Evolutionary conservation across 371 early-diverging fungal species (phyloP), one percentile per base, ranked within the genome.

Genomic region (Haplosporangium sp.): DNA sequence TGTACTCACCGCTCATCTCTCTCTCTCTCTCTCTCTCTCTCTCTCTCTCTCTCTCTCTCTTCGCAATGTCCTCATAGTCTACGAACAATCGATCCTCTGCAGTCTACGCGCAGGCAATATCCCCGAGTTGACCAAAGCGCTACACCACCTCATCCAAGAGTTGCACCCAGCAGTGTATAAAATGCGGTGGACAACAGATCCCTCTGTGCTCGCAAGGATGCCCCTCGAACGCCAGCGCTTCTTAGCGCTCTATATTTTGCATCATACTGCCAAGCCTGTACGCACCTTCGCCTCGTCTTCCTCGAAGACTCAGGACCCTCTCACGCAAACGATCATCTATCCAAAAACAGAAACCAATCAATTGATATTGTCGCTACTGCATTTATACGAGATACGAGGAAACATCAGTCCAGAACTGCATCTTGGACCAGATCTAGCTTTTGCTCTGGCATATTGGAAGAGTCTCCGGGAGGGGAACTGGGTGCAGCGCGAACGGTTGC

Each of bases 111-210:
- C 80, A 40, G 59, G 61, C 8, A 68, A 73, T 52, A 69, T 68
- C 53, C 80, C 80, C 36, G 80, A 79, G 66, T 36, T 79, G 62
- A 79, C 73, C 36, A 79, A 79, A 20, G 73, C 73, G 12, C 58
- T 77, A 14, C 59, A 71, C 45, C 64, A 72, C 23, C 72, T 77
- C 7, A 64, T 77, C 13, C 72, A 77, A 45, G 67, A 72, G 10
- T 29, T 77, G 2, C 72, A 77, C 13, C 72, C 77, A 29, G 54
- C 20, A 9, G 64, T 54, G 18, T 64, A 77, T 41, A 59, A 9
- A 14, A 13, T 41, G 20, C n/a, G 3, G 14, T 38, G 29, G 14
- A 36, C 8, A 10, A 37, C 61, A 20, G 55, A 52, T 9, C 43
- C 57, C 38, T 47, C 11, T 36, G 3, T 12, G 38, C 29, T 59